phyloP scores from a whole-genome alignment of 805 yeast genomes.

The Pichia pseudocactophila region DNA sequence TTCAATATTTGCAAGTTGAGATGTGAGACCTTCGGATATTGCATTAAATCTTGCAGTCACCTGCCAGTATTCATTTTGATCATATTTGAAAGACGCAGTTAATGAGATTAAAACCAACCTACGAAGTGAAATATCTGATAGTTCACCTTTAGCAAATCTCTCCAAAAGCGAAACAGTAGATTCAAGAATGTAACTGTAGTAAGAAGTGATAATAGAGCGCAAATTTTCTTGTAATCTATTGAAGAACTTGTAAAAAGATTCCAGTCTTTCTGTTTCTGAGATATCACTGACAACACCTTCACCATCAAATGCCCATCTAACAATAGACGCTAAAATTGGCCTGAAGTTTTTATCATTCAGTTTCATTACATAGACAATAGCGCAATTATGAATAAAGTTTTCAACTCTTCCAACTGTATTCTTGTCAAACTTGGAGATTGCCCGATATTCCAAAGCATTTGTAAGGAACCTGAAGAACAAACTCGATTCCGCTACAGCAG shows the following conservation, averaged over 20 bases:
- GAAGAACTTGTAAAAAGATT: slow-evolving; percentile 79
- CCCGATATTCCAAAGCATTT: slow-evolving; percentile 63
- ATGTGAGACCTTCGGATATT: slow-evolving; percentile 51
- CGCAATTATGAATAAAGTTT: slow-evolving; percentile 62
- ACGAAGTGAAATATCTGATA: slow-evolving; percentile 47
- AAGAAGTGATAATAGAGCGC: slow-evolving; percentile 80
- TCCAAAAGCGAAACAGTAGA: slow-evolving; percentile 49
- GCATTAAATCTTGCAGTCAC: slow-evolving; percentile 75
- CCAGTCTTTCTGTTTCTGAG: slow-evolving; percentile 47
- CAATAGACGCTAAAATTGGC: slow-evolving; percentile 79
- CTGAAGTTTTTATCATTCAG: slow-evolving; percentile 89
- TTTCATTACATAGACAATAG: slow-evolving; percentile 73
- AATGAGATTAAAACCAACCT: slow-evolving; percentile 67
- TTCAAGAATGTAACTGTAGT: slow-evolving; percentile 79
- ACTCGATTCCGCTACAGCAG: slow-evolving; percentile 63
- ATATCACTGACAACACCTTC: slow-evolving; percentile 47
- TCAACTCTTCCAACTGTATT: slow-evolving; percentile 79
- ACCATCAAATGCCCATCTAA: slow-evolving; percentile 88
- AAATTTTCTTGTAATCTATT: slow-evolving; percentile 75
- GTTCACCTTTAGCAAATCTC: slow-evolving; percentile 36
- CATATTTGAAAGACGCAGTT: slow-evolving; percentile 75
- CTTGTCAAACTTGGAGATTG: slow-evolving; percentile 47
- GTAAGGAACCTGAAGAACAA: slow-evolving; percentile 61
- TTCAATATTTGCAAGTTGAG: slow-evolving; percentile 62
- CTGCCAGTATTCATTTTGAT: slow-evolving; percentile 93